These are phyloP conservation scores for Camptophora hylomeconis DNA, from an alignment of 2,329 filamentous ascomycete genomes.

Conservation along the genomic window DNA sequence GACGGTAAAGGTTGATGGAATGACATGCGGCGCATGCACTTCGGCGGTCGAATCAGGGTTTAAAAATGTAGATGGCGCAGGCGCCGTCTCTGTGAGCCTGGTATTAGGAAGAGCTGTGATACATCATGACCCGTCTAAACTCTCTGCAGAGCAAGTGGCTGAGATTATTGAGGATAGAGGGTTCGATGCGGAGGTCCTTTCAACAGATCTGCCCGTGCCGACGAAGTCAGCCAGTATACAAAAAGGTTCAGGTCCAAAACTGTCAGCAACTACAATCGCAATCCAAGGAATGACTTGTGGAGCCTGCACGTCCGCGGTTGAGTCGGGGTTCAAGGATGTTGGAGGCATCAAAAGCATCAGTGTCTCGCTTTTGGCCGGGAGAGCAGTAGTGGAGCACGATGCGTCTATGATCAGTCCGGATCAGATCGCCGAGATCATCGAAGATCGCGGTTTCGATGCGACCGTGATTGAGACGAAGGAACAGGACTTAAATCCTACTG, in stretches of 20 bases:
- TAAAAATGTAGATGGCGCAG: constrained; percentile 65
- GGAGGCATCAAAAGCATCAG: constrained; percentile 62
- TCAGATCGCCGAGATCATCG: constrained; percentile 45
- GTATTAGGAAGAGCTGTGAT: constrained; percentile 94
- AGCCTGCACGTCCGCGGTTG: constrained; percentile 75
- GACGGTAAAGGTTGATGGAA: constrained; percentile 80
- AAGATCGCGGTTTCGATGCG: constrained; percentile 66
- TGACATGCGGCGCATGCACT: constrained; percentile 80
- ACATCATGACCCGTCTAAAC: constrained; percentile 65
- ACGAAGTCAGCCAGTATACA: constrained; percentile 25
- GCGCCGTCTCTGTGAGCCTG: constrained; percentile 78
- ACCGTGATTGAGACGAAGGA: constrained; percentile 57
- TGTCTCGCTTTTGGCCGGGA: constrained; percentile 71
- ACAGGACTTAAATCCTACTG: constrained; percentile 23
- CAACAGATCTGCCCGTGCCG: constrained; percentile 57
- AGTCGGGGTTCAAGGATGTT: constrained; percentile 65
- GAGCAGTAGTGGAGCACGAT: constrained; percentile 77
- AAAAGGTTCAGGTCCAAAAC: constrained; percentile 11
- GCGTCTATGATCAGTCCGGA: constrained; percentile 38
- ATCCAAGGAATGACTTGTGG: constrained; percentile 87
- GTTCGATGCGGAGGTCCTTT: constrained; percentile 82
- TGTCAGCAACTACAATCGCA: constrained; percentile 60
- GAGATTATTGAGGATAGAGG: constrained; percentile 85
- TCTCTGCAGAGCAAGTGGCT: constrained; percentile 62
- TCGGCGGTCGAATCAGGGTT: constrained; percentile 91